These are phyloP conservation scores for Amanita muscaria DNA, from an alignment of 768 basidiomycete species.

Conservation along the genomic window DNA sequence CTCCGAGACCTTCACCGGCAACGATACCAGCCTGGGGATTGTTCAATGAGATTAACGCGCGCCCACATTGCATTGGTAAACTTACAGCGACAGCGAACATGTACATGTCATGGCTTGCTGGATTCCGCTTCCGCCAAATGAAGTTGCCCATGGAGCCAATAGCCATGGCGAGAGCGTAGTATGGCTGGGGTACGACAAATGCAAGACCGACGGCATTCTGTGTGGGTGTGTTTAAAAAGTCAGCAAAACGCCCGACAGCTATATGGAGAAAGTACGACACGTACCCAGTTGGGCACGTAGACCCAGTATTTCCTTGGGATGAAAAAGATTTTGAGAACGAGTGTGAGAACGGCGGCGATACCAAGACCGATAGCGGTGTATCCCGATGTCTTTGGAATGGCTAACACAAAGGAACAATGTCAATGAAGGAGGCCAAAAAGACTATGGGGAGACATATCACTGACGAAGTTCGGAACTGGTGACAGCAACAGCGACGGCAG, in stretches of 20 bases:
- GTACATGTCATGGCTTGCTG: conserved; percentile 42
- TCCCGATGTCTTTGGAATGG: conserved; percentile 47
- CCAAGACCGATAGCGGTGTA: conserved; percentile 49
- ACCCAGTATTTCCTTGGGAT: conserved; percentile 41
- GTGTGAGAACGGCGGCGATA: conserved; percentile 33
- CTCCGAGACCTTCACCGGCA: conserved; percentile 54
- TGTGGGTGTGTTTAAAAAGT: no score
- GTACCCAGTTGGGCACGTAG: conserved; percentile 45
- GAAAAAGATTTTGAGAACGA: conserved; percentile 28
- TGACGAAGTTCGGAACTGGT: conserved; percentile 37
- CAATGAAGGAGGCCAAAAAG: neutral
- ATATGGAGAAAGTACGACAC: neutral
- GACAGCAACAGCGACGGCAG: conserved; percentile 46
- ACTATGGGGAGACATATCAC: conserved; percentile 8
- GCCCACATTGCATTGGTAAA: neutral
- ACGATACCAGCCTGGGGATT: conserved; percentile 34
- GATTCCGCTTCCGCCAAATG: conserved; percentile 39
- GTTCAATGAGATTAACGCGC: neutral
- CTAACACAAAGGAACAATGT: conserved; percentile 14
- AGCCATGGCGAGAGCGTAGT: conserved; percentile 45
- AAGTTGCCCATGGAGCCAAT: conserved; percentile 38
- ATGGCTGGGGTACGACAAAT: conserved; percentile 44
- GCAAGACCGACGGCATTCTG: conserved; percentile 43
- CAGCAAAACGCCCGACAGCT: neutral
- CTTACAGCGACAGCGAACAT: conserved; percentile 45